These are phyloP conservation scores for Lizonia empirigonia DNA, from an alignment of 2,329 filamentous ascomycete species.

Conservation along the genomic window DNA sequence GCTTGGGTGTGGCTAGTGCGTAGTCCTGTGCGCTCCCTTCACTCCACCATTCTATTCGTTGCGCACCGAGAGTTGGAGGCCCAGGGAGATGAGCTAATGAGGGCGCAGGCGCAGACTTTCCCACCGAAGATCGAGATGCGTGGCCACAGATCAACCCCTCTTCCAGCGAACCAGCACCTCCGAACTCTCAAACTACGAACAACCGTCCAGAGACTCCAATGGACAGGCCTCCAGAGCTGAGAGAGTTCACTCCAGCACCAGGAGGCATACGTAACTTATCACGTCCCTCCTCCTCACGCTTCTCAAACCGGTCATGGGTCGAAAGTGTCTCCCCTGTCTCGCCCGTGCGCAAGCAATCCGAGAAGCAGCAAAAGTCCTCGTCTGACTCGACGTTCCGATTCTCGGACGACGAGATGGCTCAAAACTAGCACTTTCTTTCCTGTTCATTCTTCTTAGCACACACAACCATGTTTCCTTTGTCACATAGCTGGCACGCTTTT, in stretches of 20 bases:
- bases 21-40: constrained; percentile 24
- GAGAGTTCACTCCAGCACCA: neutral
- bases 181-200: neutral
- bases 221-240: neutral
- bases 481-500: neutral
- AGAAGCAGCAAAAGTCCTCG: neutral
- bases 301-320: constrained; percentile 12
- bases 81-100: constrained; percentile 3
- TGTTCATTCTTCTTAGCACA: neutral
- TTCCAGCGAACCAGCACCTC: neutral
- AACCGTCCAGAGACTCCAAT: neutral
- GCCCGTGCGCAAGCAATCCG: constrained; percentile 6
- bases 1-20: constrained; percentile 46
- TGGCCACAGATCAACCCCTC: neutral
- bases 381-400: constrained; percentile 11
- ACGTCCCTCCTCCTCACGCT: constrained; percentile 15
- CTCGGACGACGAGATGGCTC: constrained; percentile 12
- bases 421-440: neutral
- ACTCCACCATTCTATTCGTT: neutral
- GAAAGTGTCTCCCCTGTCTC: constrained; percentile 12
- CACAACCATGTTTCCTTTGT: constrained; percentile 5
- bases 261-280: constrained; percentile 8
- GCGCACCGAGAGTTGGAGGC: no score
- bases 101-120: constrained; percentile 6
- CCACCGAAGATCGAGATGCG: neutral